Evolutionary conservation across 2,329 filamentous ascomycete species (phyloP).

Genomic region (Truncatella angustata): DNA sequence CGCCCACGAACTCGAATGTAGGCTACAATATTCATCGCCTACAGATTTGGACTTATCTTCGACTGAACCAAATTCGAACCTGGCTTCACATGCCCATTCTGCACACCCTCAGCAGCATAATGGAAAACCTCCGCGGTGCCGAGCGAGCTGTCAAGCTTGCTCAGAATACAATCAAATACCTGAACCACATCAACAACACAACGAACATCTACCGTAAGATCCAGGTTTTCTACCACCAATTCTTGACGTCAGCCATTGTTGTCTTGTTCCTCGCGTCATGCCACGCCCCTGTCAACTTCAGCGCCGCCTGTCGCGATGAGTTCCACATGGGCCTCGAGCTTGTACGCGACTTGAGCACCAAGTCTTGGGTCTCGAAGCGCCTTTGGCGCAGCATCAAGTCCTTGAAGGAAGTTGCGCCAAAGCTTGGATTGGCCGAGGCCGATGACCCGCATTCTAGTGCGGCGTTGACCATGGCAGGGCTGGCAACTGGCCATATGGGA

Average conservation of each 20-base stretch:
- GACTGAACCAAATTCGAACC: constrained; percentile 87
- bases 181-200: constrained; percentile 69
- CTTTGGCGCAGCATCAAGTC: constrained; percentile 71
- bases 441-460: constrained; percentile 51
- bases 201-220: constrained; percentile 69
- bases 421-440: constrained; percentile 61
- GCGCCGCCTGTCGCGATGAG: constrained; percentile 65
- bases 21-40: constrained; percentile 69
- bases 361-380: constrained; percentile 69
- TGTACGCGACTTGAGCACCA: constrained; percentile 68
- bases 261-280: constrained; percentile 75
- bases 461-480: constrained; percentile 54
- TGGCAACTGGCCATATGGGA: constrained; percentile 39
- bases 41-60: constrained; percentile 79
- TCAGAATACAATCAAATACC: constrained; percentile 72
- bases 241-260: constrained; percentile 71
- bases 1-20: constrained; percentile 40
- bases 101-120: constrained; percentile 80
- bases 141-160: constrained; percentile 72
- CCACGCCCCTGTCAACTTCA: constrained; percentile 72
- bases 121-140: constrained; percentile 70
- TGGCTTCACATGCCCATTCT: constrained; percentile 85
- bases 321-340: constrained; percentile 78
- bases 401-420: constrained; percentile 69
- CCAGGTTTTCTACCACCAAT: constrained; percentile 79